A percentile compares a stretch with the other conserved stretches of the same genome.
These are phyloP conservation scores for Bonia amplexicaulis DNA, from an alignment of 176 grass and related monocot genomes.

Conservation along the genomic window DNA sequence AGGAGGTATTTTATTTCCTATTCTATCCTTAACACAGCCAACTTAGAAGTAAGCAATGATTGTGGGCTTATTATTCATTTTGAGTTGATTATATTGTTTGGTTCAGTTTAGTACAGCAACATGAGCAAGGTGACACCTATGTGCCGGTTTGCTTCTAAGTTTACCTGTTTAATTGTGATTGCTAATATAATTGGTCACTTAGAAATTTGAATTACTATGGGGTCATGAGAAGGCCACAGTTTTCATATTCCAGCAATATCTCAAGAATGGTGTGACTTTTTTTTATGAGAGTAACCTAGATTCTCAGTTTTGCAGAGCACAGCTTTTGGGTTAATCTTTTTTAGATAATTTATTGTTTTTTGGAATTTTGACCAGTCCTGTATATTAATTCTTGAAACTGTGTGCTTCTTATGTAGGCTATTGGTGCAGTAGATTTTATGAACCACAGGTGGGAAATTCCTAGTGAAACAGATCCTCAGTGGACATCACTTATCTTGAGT, in stretches of 20 bases:
- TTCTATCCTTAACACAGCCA: no score
- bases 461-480: slow-evolving; percentile 66
- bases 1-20: no score
- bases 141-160: not conserved
- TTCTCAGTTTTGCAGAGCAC: not conserved
- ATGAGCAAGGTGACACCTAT: not conserved
- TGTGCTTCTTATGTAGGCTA: slow-evolving; percentile 47
- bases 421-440: slow-evolving; percentile 94
- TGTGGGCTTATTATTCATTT: not conserved
- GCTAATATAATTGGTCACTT: not conserved
- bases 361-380: not conserved
- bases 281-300: not conserved
- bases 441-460: slow-evolving; percentile 87
- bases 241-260: slow-evolving; percentile 4
- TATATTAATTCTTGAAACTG: slow-evolving; percentile 11
- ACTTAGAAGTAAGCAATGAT: not conserved
- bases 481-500: slow-evolving; percentile 76
- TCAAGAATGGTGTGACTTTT: not conserved
- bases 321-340: not conserved
- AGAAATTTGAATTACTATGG: not conserved
- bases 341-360: not conserved
- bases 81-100: not conserved
- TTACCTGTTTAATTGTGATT: not conserved
- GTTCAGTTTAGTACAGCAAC: not conserved
- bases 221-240: not conserved